Evolutionary conservation across 768 basidiomycete genomes (phyloP).

Genomic region (Serendipita sp.): DNA sequence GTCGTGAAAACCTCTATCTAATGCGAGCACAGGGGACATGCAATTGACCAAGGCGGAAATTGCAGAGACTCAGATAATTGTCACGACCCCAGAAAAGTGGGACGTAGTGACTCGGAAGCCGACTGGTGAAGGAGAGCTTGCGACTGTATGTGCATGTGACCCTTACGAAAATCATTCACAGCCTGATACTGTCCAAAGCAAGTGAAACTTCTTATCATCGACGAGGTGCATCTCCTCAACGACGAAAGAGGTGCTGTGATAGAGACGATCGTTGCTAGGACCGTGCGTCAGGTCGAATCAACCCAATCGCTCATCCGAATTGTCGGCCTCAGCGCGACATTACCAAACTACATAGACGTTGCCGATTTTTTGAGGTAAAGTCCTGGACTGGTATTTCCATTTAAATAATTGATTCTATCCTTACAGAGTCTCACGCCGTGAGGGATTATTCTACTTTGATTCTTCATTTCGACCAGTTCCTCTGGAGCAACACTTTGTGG

Average conservation of each 20-base stretch:
- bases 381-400: background rate
- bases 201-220: slow-evolving; percentile 88
- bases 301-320: slow-evolving; percentile 93
- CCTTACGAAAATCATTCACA: background rate
- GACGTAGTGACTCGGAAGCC: slow-evolving; percentile 97
- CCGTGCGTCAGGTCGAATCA: slow-evolving; percentile 89
- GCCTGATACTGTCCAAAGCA: slow-evolving; percentile 31
- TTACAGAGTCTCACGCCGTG: slow-evolving; percentile 63
- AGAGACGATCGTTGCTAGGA: slow-evolving; percentile 94
- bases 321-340: slow-evolving; percentile 87
- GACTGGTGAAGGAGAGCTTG: slow-evolving; percentile 92
- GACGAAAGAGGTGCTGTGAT: slow-evolving; percentile 98
- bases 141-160: slow-evolving; percentile 41
- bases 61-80: slow-evolving; percentile 89
- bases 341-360: slow-evolving; percentile 95
- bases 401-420: background rate
- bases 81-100: slow-evolving; percentile 99
- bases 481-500: slow-evolving; percentile 93
- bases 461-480: slow-evolving; percentile 94
- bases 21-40: slow-evolving; percentile 58
- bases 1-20: background rate
- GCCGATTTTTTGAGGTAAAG: slow-evolving; percentile 79
- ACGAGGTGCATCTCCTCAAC: slow-evolving; percentile 92
- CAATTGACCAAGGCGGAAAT: slow-evolving; percentile 90
- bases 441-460: slow-evolving; percentile 93